Evolutionary conservation across 441 rosid genomes (phyloP).

Genomic region (Erodium chrysanthum): DNA sequence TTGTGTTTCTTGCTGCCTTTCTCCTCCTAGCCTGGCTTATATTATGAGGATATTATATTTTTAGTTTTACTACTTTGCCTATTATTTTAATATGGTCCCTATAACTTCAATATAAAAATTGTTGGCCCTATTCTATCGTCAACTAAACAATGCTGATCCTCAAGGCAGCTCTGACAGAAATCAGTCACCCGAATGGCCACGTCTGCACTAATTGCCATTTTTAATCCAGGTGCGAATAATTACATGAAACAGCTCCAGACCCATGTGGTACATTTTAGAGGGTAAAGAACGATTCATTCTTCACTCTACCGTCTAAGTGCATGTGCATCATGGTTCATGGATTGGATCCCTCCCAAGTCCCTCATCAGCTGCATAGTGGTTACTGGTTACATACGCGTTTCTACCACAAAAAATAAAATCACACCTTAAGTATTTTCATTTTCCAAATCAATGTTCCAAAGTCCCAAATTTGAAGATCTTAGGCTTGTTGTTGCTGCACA

Average conservation of each 20-base stretch:
- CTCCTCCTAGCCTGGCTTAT: not conserved
- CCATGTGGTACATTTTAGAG: not conserved
- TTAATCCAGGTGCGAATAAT: not conserved
- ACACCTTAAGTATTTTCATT: not conserved
- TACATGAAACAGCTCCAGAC: not conserved
- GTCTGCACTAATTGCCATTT: not conserved
- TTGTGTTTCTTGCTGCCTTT: not conserved
- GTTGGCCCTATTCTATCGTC: not conserved
- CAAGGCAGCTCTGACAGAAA: slow-evolving; percentile 2
- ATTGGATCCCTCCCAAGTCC: not conserved
- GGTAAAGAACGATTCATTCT: not conserved
- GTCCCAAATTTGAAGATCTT: not conserved
- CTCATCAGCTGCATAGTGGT: not conserved
- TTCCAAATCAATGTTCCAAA: not conserved
- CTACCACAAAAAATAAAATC: not conserved
- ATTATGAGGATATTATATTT: not conserved
- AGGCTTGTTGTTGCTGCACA: no score
- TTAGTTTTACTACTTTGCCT: not conserved
- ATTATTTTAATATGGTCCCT: not conserved
- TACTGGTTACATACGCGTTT: not conserved
- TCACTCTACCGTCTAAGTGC: no score
- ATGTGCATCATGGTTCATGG: not conserved
- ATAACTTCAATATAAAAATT: not conserved
- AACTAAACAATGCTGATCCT: not conserved
- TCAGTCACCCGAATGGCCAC: not conserved